Evolutionary conservation across 2,329 filamentous ascomycete genomes (phyloP).

Genomic region (Pseudocercospora fijiensis): DNA sequence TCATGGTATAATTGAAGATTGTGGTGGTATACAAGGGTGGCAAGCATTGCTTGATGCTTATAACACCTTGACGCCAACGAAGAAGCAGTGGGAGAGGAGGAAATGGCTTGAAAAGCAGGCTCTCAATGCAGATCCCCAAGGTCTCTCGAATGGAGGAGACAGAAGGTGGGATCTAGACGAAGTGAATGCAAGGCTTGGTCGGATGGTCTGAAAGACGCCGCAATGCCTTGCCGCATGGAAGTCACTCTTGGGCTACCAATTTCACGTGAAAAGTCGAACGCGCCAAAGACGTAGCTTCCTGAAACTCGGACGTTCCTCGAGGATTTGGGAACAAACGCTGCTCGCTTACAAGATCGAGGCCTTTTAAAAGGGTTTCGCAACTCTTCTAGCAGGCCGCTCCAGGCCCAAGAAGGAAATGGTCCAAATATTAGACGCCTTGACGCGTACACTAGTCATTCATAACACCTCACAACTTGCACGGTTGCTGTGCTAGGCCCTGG

Average conservation of each 20-base stretch:
- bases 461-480: too few relatives aligned
- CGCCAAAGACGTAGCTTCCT: background rate
- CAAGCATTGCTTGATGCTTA: slow-evolving; percentile 37
- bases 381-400: too few relatives aligned
- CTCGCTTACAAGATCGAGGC: background rate
- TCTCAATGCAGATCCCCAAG: slow-evolving; percentile 30
- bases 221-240: background rate
- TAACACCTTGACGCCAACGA: slow-evolving; percentile 24
- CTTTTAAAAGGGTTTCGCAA: too few relatives aligned
- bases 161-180: slow-evolving; percentile 27
- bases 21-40: slow-evolving; percentile 35
- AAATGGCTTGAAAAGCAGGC: slow-evolving; percentile 34
- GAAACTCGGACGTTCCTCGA: background rate
- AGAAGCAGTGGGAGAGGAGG: slow-evolving; percentile 32
- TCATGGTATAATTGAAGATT: slow-evolving; percentile 38
- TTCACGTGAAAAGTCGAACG: background rate
- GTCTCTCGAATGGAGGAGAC: slow-evolving; percentile 26
- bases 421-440: too few relatives aligned
- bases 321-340: background rate
- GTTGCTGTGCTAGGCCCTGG: too few relatives aligned
- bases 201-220: slow-evolving; percentile 34
- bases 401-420: too few relatives aligned
- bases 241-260: background rate
- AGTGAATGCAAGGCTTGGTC: slow-evolving; percentile 18
- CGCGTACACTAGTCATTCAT: too few relatives aligned